Percentiles rank a stretch among this genome's conserved stretches.
Evolutionary conservation across 108 stramenopile genomes (phyloP).

Genomic region (Skeletonema menzelii): DNA sequence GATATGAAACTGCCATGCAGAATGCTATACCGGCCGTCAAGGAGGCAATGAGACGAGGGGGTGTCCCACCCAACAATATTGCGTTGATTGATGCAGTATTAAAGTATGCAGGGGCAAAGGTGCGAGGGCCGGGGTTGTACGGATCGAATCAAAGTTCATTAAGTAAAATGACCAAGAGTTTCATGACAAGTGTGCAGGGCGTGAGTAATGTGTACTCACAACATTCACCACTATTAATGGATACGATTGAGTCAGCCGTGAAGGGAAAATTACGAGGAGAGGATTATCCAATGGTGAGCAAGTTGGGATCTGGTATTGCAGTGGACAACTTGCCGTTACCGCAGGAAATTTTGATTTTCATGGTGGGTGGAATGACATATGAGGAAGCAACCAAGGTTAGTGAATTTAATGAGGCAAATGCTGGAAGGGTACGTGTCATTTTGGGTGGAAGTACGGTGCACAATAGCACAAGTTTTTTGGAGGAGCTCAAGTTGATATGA

Average conservation of each 20-base stretch:
- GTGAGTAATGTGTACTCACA: slow-evolving; percentile 98
- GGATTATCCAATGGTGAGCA: slow-evolving; percentile 78
- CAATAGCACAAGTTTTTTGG: slow-evolving; percentile 95
- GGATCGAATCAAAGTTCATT: slow-evolving; percentile 76
- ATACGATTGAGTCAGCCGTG: slow-evolving; percentile 77
- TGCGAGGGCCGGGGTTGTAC: slow-evolving; percentile 91
- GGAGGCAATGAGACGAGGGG: slow-evolving; percentile 85
- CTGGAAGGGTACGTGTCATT: slow-evolving; percentile 71
- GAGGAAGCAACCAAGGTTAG: slow-evolving; percentile 94
- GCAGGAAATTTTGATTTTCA: slow-evolving; percentile 89
- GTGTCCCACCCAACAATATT: slow-evolving; percentile 89
- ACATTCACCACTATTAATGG: slow-evolving; percentile 93
- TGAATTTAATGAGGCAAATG: slow-evolving; percentile 81
- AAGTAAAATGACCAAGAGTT: slow-evolving; percentile 89
- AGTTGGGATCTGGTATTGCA: slow-evolving; percentile 23
- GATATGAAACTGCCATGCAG: slow-evolving; percentile 89
- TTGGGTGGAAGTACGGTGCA: slow-evolving; percentile 94
- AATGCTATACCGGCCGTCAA: slow-evolving; percentile 73
- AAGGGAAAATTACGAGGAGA: slow-evolving; percentile 88
- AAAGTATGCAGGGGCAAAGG: slow-evolving; percentile 73
- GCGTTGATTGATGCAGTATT: slow-evolving; percentile 92
- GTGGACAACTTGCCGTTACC: slow-evolving; percentile 56
- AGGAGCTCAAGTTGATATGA: slow-evolving; percentile 74
- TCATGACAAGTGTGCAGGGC: slow-evolving; percentile 94
- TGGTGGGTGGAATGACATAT: slow-evolving; percentile 96